Conservation (phyloP, 805 yeast genomes). For the Kodamaea restingae region DNA sequence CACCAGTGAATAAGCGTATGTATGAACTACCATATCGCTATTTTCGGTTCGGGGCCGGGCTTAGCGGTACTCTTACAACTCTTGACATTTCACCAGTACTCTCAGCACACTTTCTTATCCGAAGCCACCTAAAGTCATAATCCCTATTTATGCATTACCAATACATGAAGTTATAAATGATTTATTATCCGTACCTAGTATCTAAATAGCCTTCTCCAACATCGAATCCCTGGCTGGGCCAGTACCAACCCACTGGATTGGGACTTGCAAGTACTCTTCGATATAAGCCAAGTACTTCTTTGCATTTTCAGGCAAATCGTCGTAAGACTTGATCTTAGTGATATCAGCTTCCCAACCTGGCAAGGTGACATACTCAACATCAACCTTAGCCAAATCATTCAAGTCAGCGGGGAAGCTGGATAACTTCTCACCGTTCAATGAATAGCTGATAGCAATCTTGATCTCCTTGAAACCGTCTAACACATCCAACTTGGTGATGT, state of each 20-base stretch:
- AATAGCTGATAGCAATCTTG: conserved; percentile 82
- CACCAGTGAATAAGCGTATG: no score
- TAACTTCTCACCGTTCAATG: conserved; percentile 69
- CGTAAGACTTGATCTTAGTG: conserved; percentile 62
- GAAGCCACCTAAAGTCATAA: no score
- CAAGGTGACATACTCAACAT: conserved; percentile 83
- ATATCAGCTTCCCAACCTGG: conserved; percentile 95
- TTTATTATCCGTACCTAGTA: neutral
- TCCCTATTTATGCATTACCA: no score
- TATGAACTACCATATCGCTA: no score
- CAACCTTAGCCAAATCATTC: conserved; percentile 75
- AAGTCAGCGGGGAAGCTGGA: conserved; percentile 92
- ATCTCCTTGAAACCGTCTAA: conserved; percentile 86
- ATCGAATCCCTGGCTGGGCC: conserved; percentile 96
- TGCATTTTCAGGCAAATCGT: conserved; percentile 84
- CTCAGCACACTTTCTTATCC: no score
- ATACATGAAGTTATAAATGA: no score
- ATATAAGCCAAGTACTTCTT: conserved; percentile 78
- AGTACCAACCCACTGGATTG: conserved; percentile 95
- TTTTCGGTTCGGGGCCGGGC: no score
- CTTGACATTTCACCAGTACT: no score
- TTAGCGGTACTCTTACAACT: no score
- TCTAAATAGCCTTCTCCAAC: conserved; percentile 51
- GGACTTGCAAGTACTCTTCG: conserved; percentile 79
- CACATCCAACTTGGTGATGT: conserved; percentile 94